These are phyloP conservation scores for Cladophialophora psammophila DNA, from an alignment of 2,329 filamentous ascomycete genomes.

Conservation along the genomic window DNA sequence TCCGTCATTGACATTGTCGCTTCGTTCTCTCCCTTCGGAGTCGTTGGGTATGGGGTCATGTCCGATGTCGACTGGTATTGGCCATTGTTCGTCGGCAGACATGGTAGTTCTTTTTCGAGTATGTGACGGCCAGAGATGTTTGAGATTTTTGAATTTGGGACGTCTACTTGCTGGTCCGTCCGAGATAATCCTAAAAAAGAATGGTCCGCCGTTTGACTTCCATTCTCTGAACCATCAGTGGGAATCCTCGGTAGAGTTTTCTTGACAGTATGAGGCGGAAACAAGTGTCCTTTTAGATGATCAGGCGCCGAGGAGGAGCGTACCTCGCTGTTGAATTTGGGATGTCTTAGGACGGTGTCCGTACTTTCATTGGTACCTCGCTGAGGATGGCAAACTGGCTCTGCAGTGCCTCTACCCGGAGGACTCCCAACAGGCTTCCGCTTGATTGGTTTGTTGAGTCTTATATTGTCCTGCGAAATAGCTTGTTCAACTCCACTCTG, in stretches of 20 bases:
- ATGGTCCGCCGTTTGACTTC: slow-evolving; percentile 16
- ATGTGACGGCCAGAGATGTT: slow-evolving; percentile 29
- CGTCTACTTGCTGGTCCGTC: slow-evolving; percentile 16
- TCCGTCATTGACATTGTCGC: not conserved
- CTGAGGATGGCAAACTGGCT: slow-evolving; percentile 7
- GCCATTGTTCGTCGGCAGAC: slow-evolving; percentile 40
- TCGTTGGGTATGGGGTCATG: slow-evolving; percentile 1
- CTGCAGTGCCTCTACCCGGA: slow-evolving; percentile 4
- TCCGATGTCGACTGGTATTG: slow-evolving; percentile 37
- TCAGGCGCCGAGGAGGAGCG: slow-evolving; percentile 35
- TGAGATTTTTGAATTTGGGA: slow-evolving; percentile 28
- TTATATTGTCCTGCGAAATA: not conserved
- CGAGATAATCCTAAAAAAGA: slow-evolving; percentile 43
- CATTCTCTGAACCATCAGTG: slow-evolving; percentile 29
- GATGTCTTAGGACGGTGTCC: slow-evolving; percentile 37
- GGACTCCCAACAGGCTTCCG: slow-evolving; percentile 40
- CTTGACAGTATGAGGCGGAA: slow-evolving; percentile 42
- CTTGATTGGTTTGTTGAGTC: slow-evolving; percentile 19
- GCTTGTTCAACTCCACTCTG: not conserved
- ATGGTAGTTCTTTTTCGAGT: slow-evolving; percentile 38
- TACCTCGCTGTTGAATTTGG: slow-evolving; percentile 27
- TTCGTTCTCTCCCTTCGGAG: slow-evolving; percentile 6
- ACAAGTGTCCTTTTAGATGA: not conserved
- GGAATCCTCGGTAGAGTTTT: slow-evolving; percentile 45
- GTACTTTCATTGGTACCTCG: slow-evolving; percentile 23